phyloP scores from a whole-genome alignment of 495 filamentous ascomycete species.

The Achaetomiella virescens region DNA sequence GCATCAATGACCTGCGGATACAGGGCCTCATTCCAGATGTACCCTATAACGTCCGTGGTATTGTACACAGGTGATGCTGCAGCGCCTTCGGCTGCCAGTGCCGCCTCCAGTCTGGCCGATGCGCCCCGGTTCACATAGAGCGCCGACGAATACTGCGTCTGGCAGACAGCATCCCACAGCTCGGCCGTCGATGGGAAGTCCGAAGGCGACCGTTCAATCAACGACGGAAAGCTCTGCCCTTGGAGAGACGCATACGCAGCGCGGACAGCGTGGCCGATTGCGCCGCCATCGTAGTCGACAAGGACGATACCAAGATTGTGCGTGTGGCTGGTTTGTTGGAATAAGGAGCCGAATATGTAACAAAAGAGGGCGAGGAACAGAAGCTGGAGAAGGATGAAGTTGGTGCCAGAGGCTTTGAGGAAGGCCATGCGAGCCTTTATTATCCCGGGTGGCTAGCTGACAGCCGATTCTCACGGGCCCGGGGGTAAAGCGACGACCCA shows the following conservation, averaged over 20 bases:
- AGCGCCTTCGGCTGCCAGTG: constrained; percentile 27
- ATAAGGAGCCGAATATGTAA: constrained; percentile 45
- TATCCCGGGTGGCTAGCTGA: constrained; percentile 1
- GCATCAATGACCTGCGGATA: constrained; percentile 42
- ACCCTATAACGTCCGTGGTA: constrained; percentile 31
- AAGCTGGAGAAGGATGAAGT: constrained; percentile 28
- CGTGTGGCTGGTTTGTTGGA: constrained; percentile 31
- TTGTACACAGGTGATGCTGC: constrained; percentile 36
- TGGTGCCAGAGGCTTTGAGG: constrained; percentile 12
- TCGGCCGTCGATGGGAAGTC: constrained; percentile 23
- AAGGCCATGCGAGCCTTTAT: not conserved
- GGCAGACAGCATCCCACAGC: constrained; percentile 36
- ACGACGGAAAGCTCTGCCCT: constrained; percentile 33
- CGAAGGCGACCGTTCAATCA: constrained; percentile 29
- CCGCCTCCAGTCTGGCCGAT: constrained; percentile 31
- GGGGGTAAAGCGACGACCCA: constrained; percentile 5
- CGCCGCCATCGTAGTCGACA: constrained; percentile 49
- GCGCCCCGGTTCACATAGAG: constrained; percentile 37
- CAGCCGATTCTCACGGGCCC: not conserved
- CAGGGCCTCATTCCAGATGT: constrained; percentile 48
- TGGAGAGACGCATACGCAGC: constrained; percentile 38
- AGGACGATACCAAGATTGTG: constrained; percentile 42
- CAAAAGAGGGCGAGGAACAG: constrained; percentile 43
- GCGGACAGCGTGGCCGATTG: constrained; percentile 38
- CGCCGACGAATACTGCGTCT: constrained; percentile 43